Conservation (phyloP, 179 eudicot genomes). For the Sideroxylon spinosum region DNA sequence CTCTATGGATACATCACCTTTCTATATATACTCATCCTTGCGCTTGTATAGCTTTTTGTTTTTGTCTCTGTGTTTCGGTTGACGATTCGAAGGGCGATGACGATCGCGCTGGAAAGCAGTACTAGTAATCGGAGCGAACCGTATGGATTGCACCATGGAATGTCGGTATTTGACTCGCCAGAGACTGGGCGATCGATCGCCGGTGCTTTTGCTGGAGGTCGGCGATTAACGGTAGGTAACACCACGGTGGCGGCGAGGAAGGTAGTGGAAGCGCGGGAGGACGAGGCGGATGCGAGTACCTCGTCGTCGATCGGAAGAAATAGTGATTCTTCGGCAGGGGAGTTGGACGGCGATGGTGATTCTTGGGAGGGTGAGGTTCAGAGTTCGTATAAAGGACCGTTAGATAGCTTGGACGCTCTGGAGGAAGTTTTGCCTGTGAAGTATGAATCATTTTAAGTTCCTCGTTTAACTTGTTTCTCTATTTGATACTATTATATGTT, state of each 20-base stretch:
- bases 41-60: neutral
- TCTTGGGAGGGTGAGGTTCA: slow-evolving; percentile 41
- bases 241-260: neutral
- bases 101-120: slow-evolving; percentile 34
- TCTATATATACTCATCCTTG: neutral
- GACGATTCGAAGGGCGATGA: slow-evolving; percentile 18
- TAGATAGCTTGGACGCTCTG: slow-evolving; percentile 36
- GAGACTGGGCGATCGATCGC: slow-evolving; percentile 10
- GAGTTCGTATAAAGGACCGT: slow-evolving; percentile 38
- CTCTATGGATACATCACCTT: neutral
- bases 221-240: slow-evolving; percentile 11
- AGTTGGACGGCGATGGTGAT: slow-evolving; percentile 23
- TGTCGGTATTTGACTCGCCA: slow-evolving; percentile 25
- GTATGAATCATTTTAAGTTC: slow-evolving; percentile 23
- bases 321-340: slow-evolving; percentile 29
- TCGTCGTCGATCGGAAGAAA: slow-evolving; percentile 50
- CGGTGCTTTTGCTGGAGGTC: slow-evolving; percentile 15
- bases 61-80: neutral
- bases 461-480: neutral
- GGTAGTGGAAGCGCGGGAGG: slow-evolving; percentile 2
- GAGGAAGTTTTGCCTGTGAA: slow-evolving; percentile 51
- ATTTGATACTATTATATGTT: neutral
- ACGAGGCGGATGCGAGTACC: slow-evolving; percentile 23
- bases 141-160: slow-evolving; percentile 22
- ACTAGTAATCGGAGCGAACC: slow-evolving; percentile 29